Conservation (phyloP, 306 rosid species). For the Vicia faba region DNA sequence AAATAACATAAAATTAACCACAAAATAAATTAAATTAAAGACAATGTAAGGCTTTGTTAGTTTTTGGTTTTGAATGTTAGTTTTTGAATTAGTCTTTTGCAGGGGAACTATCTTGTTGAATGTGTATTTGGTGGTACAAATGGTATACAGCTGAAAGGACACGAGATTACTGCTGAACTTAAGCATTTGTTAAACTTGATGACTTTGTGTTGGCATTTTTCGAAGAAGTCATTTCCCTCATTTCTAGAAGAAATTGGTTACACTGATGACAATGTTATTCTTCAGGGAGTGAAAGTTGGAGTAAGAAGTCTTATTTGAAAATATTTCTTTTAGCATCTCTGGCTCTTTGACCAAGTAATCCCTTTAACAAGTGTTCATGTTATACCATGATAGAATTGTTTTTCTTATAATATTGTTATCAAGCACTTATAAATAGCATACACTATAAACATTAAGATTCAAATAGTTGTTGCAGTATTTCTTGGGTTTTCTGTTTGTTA, state of each 20-base stretch:
- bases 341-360: background rate
- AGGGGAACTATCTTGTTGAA: conserved; percentile 72
- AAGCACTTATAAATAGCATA: background rate
- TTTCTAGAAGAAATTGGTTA: conserved; percentile 88
- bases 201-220: conserved; percentile 93
- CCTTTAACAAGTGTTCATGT: conserved; percentile 15
- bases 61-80: no score
- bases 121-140: conserved; percentile 65
- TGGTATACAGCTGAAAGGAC: conserved; percentile 63
- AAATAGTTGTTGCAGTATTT: no score
- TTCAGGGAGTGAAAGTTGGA: conserved; percentile 93
- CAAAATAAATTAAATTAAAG: no score
- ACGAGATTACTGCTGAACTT: conserved; percentile 68
- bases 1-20: no score
- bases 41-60: no score
- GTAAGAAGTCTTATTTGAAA: conserved; percentile 46
- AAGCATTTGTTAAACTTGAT: conserved; percentile 69
- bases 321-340: conserved; percentile 6
- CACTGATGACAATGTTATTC: conserved; percentile 69
- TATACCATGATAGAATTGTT: background rate
- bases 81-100: background rate
- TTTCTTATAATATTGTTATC: conserved; percentile 2
- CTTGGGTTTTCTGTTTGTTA: no score
- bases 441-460: no score
- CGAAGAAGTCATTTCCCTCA: conserved; percentile 77